Evolutionary conservation across 2,329 filamentous ascomycete genomes (phyloP).

Genomic region (Colletotrichum viniferum): DNA sequence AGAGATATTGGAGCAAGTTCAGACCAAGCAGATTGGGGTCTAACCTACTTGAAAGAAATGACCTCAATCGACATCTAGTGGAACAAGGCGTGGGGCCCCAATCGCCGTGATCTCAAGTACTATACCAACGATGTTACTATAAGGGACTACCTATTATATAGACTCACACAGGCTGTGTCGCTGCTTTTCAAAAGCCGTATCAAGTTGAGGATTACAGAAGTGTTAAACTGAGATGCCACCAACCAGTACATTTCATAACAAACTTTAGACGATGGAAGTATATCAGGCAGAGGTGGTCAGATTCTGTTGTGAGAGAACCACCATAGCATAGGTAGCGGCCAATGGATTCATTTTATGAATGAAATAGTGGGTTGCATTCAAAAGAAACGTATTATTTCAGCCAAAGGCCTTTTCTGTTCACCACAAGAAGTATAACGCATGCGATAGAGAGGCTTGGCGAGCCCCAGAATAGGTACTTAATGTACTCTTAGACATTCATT

Average conservation of each 20-base stretch:
- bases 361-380: not conserved
- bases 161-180: not conserved
- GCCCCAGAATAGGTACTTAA: not conserved
- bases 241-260: not conserved
- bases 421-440: too few species aligned
- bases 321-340: not conserved
- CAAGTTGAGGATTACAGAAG: not conserved
- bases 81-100: not conserved
- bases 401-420: not conserved
- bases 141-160: not conserved
- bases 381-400: not conserved
- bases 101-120: not conserved
- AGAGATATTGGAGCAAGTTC: not conserved
- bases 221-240: not conserved
- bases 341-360: not conserved
- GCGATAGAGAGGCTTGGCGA: too few species aligned
- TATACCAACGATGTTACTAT: not conserved
- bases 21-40: not conserved
- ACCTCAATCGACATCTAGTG: not conserved
- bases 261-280: not conserved
- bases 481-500: not conserved
- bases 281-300: not conserved
- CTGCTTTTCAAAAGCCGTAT: not conserved
- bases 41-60: not conserved
- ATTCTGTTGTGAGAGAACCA: not conserved